Percentiles rank a stretch among this genome's conserved stretches.
phyloP scores from a whole-genome alignment of 805 yeast genomes.

The Wickerhamiella occidentalis region DNA sequence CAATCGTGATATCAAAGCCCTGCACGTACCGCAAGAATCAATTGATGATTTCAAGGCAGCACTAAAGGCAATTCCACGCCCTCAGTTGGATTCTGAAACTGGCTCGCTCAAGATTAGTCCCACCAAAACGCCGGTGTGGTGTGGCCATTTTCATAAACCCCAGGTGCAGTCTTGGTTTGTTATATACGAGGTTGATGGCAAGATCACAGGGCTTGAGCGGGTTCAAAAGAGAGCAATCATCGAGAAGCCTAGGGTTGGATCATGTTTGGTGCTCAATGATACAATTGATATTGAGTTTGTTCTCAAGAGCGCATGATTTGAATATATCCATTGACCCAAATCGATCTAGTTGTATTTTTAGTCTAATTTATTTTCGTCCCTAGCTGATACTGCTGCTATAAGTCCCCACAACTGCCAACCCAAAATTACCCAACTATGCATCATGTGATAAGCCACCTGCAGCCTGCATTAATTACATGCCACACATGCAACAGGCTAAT shows the following conservation, averaged over 20 bases:
- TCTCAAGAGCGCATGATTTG: too few species aligned
- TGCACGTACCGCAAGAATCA: constrained; percentile 34
- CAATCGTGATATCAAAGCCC: constrained; percentile 28
- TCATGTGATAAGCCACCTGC: not conserved
- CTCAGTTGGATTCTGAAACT: constrained; percentile 26
- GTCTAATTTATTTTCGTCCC: not conserved
- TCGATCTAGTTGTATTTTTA: too few species aligned
- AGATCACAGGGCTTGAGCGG: constrained; percentile 57
- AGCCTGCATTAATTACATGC: not conserved
- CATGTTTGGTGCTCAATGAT: constrained; percentile 19
- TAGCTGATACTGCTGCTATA: too few species aligned
- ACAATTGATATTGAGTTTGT: constrained; percentile 21
- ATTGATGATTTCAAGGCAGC: constrained; percentile 40
- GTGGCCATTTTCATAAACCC: constrained; percentile 76
- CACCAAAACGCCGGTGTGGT: constrained; percentile 38
- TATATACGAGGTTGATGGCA: constrained; percentile 41
- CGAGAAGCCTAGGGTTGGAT: constrained; percentile 11
- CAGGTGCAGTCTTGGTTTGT: constrained; percentile 93
- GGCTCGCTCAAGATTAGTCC: constrained; percentile 28
- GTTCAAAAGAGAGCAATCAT: constrained; percentile 44
- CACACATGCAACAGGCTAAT: not conserved
- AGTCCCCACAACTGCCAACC: too few species aligned
- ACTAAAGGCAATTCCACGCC: constrained; percentile 51
- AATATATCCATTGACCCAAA: too few species aligned
- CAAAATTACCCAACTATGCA: too few species aligned